Evolutionary conservation across 257 asterid species (phyloP), one percentile per base, ranked within the genome.

Genomic region (Scutellaria barbata): DNA sequence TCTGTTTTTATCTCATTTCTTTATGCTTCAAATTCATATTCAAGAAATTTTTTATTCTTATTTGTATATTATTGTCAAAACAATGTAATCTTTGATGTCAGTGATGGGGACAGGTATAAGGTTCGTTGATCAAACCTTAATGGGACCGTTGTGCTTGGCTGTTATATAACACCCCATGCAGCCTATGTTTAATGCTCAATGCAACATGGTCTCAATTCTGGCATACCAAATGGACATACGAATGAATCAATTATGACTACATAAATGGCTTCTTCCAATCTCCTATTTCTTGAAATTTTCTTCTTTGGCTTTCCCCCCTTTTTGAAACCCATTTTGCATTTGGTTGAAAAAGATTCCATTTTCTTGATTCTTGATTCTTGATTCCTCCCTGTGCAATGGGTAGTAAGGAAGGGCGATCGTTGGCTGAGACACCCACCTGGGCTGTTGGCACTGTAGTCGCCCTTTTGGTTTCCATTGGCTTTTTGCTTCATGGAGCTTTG

Each of bases 341-440:
- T 30, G 35, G 13, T 35, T 8, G 22, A 12, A 8, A 14, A 62
- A 54, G 17, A 22, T 52, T 18, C 18, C 6, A 2, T 2, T 1
- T 42, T 66, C 35, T n/a, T n/a, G n/a, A n/a, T n/a, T n/a, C 18
- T 50, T 50, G 33, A 43, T 22, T 14, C 45, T n/a, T 55, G 18
- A 13, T 18, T 33, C 5, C 13, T 3, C 39, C 33, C 37, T 43
- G 30, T 10, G 56, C 43, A 53, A 82, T 69, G 78, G 43, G 16
- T 25, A 60, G 20, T 30, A 74, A 6, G 68, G 84, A 77, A 60
- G 84, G 85, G 6, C 72, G 77, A 76, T 85, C 87, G 45, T 66
- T 85, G 80, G 74, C 81, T 16, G 82, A 74, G 76, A 85, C 89
- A 10, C 89, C 89, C 62, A 82, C 87, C 30, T 85, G 89, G 89